A percentile compares a stretch with the other conserved stretches of the same genome.
These are phyloP conservation scores for Mycosphaerella arachidis DNA, from an alignment of 2,329 filamentous ascomycete genomes.

Conservation along the genomic window DNA sequence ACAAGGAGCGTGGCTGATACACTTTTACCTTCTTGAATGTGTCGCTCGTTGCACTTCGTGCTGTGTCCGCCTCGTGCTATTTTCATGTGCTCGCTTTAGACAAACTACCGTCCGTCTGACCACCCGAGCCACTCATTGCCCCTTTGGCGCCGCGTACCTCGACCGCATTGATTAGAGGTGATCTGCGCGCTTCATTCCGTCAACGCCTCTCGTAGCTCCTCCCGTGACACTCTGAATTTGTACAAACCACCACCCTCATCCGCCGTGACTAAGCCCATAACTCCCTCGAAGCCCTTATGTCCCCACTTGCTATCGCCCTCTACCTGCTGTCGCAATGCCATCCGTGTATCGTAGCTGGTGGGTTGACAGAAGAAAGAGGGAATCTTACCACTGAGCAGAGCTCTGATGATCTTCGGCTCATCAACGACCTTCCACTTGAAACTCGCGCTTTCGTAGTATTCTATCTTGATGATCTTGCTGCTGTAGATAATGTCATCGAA, in stretches of 20 bases:
- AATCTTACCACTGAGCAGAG: background rate
- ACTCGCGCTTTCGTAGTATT: background rate
- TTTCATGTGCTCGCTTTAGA: no score
- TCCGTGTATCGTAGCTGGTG: background rate
- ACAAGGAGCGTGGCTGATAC: background rate
- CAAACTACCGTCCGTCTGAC: no score
- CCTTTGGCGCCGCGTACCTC: no score
- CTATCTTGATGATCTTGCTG: background rate
- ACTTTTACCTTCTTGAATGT: background rate
- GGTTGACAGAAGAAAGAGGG: background rate
- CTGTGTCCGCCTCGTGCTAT: no score
- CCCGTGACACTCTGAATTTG: background rate
- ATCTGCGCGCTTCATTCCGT: no score
- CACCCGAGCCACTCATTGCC: no score
- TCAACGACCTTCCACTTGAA: background rate
- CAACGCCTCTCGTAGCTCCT: no score
- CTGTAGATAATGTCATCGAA: constrained; percentile 1
- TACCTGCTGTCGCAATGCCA: background rate
- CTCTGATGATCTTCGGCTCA: background rate
- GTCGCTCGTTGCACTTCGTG: no score
- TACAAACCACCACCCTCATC: background rate
- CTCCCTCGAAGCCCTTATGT: background rate
- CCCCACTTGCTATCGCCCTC: background rate
- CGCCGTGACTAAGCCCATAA: background rate
- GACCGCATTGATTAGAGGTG: no score